Percentiles rank a stretch among this genome's conserved stretches.
Conservation (phyloP, 1,284 basidiomycete species). For the Tylopilus orsonianus region DNA sequence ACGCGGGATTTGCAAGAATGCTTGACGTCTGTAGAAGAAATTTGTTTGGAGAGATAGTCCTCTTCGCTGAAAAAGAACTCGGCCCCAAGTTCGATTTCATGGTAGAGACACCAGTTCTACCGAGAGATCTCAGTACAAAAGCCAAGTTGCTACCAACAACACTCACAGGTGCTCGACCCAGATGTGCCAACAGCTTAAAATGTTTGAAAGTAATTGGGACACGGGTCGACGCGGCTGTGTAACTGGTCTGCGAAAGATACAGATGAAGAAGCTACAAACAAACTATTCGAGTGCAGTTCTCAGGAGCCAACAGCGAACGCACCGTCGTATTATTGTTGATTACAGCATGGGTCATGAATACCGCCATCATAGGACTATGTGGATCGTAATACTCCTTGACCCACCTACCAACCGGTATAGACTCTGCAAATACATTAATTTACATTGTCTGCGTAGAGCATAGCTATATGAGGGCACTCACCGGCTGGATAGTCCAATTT, state of each 20-base stretch:
- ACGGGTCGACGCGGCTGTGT: conserved; percentile 30
- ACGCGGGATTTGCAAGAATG: conserved; percentile 23
- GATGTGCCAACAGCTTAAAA: conserved; percentile 65
- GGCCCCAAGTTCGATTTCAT: conserved; percentile 59
- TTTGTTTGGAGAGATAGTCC: conserved; percentile 51
- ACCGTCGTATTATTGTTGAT: conserved; percentile 61
- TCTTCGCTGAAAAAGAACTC: conserved; percentile 67
- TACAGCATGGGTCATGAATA: conserved; percentile 69
- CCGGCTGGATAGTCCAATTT: conserved; percentile 57
- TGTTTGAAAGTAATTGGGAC: conserved; percentile 74
- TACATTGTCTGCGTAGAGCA: too few species aligned
- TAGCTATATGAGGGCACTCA: conserved; percentile 25
- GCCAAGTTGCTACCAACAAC: not conserved
- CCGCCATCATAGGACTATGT: conserved; percentile 56
- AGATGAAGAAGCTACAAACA: conserved; percentile 44
- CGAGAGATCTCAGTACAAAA: conserved; percentile 1
- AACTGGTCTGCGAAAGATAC: conserved; percentile 40
- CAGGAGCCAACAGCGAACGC: conserved; percentile 21
- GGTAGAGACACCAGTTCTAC: conserved; percentile 53
- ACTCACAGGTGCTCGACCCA: conserved; percentile 60
- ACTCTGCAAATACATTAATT: conserved; percentile 43
- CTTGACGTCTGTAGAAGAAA: conserved; percentile 22
- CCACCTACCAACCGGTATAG: conserved; percentile 57
- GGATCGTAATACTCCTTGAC: conserved; percentile 53
- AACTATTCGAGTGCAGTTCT: conserved; percentile 1